phyloP scores from a whole-genome alignment of 768 basidiomycete genomes.

The Mycena belliarum region DNA sequence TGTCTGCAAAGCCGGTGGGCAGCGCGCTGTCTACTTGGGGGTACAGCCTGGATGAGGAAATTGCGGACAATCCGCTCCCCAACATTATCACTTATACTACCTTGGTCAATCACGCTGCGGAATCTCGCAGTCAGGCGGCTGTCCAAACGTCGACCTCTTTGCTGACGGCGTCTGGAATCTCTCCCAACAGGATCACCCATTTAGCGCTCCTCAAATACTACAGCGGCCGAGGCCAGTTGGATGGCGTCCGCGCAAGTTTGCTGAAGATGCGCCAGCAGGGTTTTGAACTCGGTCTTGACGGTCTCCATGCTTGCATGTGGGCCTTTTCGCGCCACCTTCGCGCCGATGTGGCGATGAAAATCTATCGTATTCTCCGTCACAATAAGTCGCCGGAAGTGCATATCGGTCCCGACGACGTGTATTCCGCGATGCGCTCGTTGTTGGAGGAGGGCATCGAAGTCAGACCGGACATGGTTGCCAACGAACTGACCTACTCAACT shows the following conservation, averaged over 20 bases:
- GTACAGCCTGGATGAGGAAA: slow-evolving; percentile 14
- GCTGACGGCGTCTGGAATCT: slow-evolving; percentile 52
- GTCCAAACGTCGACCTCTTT: slow-evolving; percentile 56
- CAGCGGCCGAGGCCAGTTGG: slow-evolving; percentile 44
- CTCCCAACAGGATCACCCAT: slow-evolving; percentile 64
- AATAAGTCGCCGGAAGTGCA: slow-evolving; percentile 43
- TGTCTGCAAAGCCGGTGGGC: slow-evolving; percentile 45
- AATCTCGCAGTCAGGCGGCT: slow-evolving; percentile 43
- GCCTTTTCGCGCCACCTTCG: slow-evolving; percentile 57
- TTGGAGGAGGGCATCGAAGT: slow-evolving; percentile 48
- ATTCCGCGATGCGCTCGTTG: slow-evolving; percentile 38
- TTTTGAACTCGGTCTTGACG: slow-evolving; percentile 59
- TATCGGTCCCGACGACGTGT: slow-evolving; percentile 35
- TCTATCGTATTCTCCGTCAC: slow-evolving; percentile 67
- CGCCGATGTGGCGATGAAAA: slow-evolving; percentile 54
- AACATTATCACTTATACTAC: slow-evolving; percentile 73
- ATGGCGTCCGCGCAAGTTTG: slow-evolving; percentile 57
- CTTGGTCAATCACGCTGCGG: slow-evolving; percentile 62
- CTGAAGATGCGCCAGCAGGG: slow-evolving; percentile 51
- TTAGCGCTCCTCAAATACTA: slow-evolving; percentile 61
- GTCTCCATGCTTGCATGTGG: slow-evolving; percentile 71
- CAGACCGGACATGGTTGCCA: slow-evolving; percentile 47
- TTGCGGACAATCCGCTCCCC: slow-evolving; percentile 36
- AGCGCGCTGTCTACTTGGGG: slow-evolving; percentile 26
- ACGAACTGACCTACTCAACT: slow-evolving; percentile 65